Percentiles rank a stretch among this genome's conserved stretches.
These are phyloP conservation scores for Megacollybia marginata DNA, from an alignment of 768 basidiomycete genomes.

Conservation along the genomic window DNA sequence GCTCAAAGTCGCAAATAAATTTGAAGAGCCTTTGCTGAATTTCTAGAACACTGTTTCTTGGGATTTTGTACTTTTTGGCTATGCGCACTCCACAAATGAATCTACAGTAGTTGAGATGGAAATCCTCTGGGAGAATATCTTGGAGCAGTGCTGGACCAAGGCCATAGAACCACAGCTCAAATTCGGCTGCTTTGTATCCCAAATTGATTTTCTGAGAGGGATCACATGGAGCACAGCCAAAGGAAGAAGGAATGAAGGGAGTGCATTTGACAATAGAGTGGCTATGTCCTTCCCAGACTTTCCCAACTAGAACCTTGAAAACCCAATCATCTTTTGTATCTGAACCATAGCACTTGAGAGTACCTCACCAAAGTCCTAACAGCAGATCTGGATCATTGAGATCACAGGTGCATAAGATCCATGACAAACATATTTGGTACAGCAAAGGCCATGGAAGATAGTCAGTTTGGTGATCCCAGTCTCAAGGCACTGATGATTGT, in stretches of 20 bases:
- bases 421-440: conserved; percentile 5
- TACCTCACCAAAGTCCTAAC: conserved; percentile 15
- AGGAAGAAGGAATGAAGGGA: conserved; percentile 15
- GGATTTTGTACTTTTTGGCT: conserved; percentile 12
- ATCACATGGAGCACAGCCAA: conserved; percentile 22
- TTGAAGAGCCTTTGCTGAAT: conserved; percentile 9
- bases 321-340: conserved; percentile 12
- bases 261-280: conserved; percentile 11
- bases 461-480: conserved; percentile 29
- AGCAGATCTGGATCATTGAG: conserved; percentile 23
- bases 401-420: conserved; percentile 18
- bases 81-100: conserved; percentile 15
- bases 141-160: conserved; percentile 19
- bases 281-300: too few relatives aligned
- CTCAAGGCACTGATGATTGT: conserved; percentile 14
- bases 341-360: conserved; percentile 8
- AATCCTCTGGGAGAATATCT: conserved; percentile 8
- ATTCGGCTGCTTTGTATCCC: conserved; percentile 25
- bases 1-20: conserved; percentile 22
- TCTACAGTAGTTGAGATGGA: conserved; percentile 18
- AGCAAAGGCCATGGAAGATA: conserved; percentile 26
- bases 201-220: conserved; percentile 22
- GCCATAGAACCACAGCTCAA: conserved; percentile 16
- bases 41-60: conserved; percentile 7
- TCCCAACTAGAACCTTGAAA: conserved; percentile 11